Evolutionary conservation across 495 filamentous ascomycete species (phyloP).

Genomic region (Penicillium herquei): DNA sequence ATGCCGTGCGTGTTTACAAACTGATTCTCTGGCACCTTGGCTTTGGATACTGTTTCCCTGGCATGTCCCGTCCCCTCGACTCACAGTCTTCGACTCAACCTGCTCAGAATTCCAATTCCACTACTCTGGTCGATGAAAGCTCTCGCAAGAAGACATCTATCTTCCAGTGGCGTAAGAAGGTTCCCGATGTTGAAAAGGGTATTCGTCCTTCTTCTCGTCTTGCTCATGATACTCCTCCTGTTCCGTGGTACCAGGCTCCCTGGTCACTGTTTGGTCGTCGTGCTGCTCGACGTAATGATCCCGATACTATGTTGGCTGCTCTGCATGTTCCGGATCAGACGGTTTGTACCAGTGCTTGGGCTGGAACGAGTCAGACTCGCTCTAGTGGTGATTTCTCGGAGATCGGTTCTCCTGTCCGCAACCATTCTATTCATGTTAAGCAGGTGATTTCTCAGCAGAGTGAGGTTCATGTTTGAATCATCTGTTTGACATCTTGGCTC

Average conservation of each 20-base stretch:
- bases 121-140: conserved; percentile 21
- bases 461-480: conserved; percentile 24
- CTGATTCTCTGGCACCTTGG: conserved; percentile 31
- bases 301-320: conserved; percentile 15
- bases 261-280: conserved; percentile 13
- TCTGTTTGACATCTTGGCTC: not conserved
- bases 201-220: not conserved
- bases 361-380: conserved; percentile 22
- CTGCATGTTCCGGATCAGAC: conserved; percentile 26
- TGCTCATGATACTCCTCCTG: not conserved
- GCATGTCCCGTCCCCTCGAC: conserved; percentile 11
- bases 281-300: conserved; percentile 7
- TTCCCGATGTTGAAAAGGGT: conserved; percentile 30
- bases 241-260: conserved; percentile 17
- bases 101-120: conserved; percentile 7
- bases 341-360: conserved; percentile 41
- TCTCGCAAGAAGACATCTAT: conserved; percentile 27
- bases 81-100: conserved; percentile 3
- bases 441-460: conserved; percentile 42
- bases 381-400: conserved; percentile 22
- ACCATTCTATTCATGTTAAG: conserved; percentile 36
- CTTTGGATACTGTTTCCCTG: conserved; percentile 26
- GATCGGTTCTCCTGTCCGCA: conserved; percentile 3
- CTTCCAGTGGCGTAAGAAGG: conserved; percentile 18
- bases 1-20: conserved; percentile 73